Base-by-base conservation (phyloP, 352 stramenopile genomes). In the Phytophthora brassicae region DNA sequence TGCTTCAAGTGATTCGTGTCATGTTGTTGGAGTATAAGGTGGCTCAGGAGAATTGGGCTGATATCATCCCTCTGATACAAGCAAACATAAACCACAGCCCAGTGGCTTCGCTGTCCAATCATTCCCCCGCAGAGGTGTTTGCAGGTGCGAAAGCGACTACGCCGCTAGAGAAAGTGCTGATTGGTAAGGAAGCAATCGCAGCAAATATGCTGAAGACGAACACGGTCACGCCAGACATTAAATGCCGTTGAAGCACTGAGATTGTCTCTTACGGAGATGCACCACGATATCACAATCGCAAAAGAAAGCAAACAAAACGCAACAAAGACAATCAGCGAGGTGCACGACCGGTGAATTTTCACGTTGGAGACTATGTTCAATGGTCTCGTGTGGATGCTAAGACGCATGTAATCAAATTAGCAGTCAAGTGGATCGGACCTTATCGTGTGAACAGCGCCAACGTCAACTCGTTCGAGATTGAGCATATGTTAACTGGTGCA, bases 371-470 rank as follows among this genome's bases (percentile, higher is more conserved):
- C 8, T 62, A 55, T 20, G 54, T 62, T 39, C 14, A 55, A 6
- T 62, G 44, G 54, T 62, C 53, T 45, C 53, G 42, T 33, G 53
- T 53, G 13, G 42, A 61, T 39, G 42, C 42, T 12, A 54, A 53
- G 43, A 53, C n/a, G 20, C 29, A 46, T 26, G 23, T 43, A 13
- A 61, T 53, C 42, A 54, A 54, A 17, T 23, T 61, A 22, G 23
- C 53, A 11, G 53, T 61, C 29, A 53, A 44, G n/a, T 61, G 29
- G 53, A 9, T 62, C 16, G 33, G 44, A 24, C 33, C 43, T 16
- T 62, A 62, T 20, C 54, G 33, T 23, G 33, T 62, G 9, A 54
- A 55, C 24, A 28, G 31, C 22, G 13, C 43, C 12, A 62, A 62
- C 12, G 13, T 13, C 14, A 55, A 62, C 43, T 62, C 43, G 24